Evolutionary conservation across 306 rosid genomes (phyloP).

Genomic region (Cucurbita argyrosperma): DNA sequence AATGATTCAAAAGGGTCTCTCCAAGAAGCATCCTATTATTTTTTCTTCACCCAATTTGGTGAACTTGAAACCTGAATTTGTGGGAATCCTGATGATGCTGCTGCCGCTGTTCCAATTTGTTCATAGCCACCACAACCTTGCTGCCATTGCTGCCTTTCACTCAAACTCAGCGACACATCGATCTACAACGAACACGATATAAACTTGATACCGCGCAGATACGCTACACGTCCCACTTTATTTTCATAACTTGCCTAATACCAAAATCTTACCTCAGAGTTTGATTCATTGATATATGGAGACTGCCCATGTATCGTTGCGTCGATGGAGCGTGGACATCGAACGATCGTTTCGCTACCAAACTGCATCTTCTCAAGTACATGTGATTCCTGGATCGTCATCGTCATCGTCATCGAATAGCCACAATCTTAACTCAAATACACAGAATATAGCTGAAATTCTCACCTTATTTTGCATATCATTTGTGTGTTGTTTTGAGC

Average conservation of each 20-base stretch:
- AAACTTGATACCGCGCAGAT: no score
- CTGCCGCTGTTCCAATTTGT: slow-evolving; percentile 71
- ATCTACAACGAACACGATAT: no score
- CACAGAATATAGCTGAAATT: neutral
- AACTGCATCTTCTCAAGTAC: slow-evolving; percentile 17
- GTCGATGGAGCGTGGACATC: slow-evolving; percentile 28
- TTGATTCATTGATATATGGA: slow-evolving; percentile 25
- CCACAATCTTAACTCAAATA: neutral
- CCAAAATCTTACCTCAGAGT: slow-evolving; percentile 33
- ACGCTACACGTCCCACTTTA: no score
- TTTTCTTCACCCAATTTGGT: slow-evolving; percentile 51
- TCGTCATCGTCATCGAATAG: neutral
- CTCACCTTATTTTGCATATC: slow-evolving; percentile 16
- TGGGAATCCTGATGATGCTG: slow-evolving; percentile 99
- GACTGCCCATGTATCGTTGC: slow-evolving; percentile 36
- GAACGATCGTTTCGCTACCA: slow-evolving; percentile 15
- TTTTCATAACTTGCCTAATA: no score
- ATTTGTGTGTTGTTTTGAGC: slow-evolving; percentile 5
- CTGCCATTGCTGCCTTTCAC: slow-evolving; percentile 30
- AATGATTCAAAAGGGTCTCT: slow-evolving; percentile 33
- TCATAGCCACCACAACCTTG: slow-evolving; percentile 28
- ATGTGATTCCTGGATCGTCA: neutral
- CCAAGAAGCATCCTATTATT: slow-evolving; percentile 43
- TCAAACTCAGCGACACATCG: slow-evolving; percentile 45
- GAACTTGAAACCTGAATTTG: neutral